phyloP scores from a whole-genome alignment of 257 asterid species.

The Cinchona pubescens region DNA sequence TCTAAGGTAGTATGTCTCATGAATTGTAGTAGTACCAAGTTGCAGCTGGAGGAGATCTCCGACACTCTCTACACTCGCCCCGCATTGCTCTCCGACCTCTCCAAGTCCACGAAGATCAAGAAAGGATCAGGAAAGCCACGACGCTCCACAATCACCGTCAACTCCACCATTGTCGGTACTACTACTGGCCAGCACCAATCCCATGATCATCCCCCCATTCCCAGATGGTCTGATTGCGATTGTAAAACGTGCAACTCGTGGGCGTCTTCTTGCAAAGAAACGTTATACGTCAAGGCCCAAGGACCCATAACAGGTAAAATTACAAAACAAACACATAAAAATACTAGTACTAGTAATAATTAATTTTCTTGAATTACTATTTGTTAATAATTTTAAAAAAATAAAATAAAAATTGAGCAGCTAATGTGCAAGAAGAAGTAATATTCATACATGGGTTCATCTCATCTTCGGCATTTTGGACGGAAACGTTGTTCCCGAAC shows the following conservation, averaged over 20 bases:
- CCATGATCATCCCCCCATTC: no score
- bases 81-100: slow-evolving; percentile 47
- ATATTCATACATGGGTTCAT: slow-evolving; percentile 91
- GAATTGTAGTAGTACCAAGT: no score
- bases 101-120: slow-evolving; percentile 38
- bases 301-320: slow-evolving; percentile 44
- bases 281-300: slow-evolving; percentile 61
- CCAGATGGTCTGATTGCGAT: slow-evolving; percentile 94
- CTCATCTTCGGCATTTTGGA: slow-evolving; percentile 90
- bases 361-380: no score
- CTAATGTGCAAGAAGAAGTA: slow-evolving; percentile 69
- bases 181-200: no score
- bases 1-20: slow-evolving; percentile 62
- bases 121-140: slow-evolving; percentile 24
- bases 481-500: slow-evolving; percentile 81
- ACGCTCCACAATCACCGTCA: slow-evolving; percentile 46
- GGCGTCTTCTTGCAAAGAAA: slow-evolving; percentile 52
- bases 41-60: slow-evolving; percentile 81
- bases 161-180: slow-evolving; percentile 67
- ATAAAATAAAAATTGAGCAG: slow-evolving; percentile 25
- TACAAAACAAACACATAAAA: no score
- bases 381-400: no score
- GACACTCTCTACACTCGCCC: slow-evolving; percentile 84
- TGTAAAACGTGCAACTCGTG: slow-evolving; percentile 70
- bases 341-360: no score